Base-by-base conservation (phyloP, 2,329 filamentous ascomycete genomes). In the Phialophora macrospora region DNA sequence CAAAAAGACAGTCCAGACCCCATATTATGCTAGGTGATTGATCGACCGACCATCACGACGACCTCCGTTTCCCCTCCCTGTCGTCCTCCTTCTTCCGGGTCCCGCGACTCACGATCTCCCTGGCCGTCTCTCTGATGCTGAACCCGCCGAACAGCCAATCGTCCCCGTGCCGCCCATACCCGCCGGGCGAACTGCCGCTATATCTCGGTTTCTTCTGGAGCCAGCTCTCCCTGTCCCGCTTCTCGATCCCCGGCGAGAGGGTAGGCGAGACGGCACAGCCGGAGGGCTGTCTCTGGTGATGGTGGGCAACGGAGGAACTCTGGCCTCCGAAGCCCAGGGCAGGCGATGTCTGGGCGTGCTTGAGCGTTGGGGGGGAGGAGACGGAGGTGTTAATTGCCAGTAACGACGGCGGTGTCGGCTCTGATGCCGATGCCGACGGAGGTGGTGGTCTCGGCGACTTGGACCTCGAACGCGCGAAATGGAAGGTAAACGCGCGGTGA, bases 141-240 rank as follows among this genome's bases (percentile, higher is more conserved):
- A 83, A 80, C 1, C 80, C 79, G 22, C 78, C 77, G 64, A 84
- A 84, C 4, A 84, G 75, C 82, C 82, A 84, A 61, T 83, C 80
- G 62, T 84, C 83, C 20, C 77, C 79, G 72, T 84, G 82, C 8
- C 82, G 78, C 14, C 82, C 82, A 61, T 75, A 81, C 63, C 83
- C 77, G 57, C 77, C 78, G 49, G 80, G 72, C 0, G 78, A 80
- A 20, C 76, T 75, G 3, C 63, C 58, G 41, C 38, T 61, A 30
- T 56, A 30, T 12, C 58, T 57, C 8, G 48, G 17, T 28, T 64
- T 63, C 57, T 82, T 34, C 80, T 63, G 60, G 26, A 65, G n/a
- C 57, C 57, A 61, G 34, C 63, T 57, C 38, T 58, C 54, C 2
- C 63, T 57, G 38, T 58, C 54, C 2, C 58, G 48, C 22, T 62